These are phyloP conservation scores for Anthoceros angustus DNA, from an alignment of 225 moss, liverwort and hornwort genomes.

Conservation along the genomic window DNA sequence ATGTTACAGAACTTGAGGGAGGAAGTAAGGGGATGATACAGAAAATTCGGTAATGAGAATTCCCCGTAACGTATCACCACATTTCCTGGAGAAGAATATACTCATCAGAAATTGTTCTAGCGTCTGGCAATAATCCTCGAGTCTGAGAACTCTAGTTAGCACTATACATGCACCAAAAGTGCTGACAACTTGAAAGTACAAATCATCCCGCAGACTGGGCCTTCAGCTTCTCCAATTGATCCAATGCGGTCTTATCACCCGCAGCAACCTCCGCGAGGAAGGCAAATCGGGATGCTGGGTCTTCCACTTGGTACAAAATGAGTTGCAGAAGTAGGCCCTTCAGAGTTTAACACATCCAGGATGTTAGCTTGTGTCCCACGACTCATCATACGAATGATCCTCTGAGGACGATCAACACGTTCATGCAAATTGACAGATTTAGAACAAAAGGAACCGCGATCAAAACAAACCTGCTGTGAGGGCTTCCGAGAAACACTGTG, in stretches of 20 bases:
- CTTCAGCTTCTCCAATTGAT: background rate
- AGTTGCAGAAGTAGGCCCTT: background rate
- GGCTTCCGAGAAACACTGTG: constrained; percentile 51
- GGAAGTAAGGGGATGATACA: too few relatives aligned
- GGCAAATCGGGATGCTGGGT: background rate
- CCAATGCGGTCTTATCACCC: background rate
- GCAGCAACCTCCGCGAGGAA: background rate
- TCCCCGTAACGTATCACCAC: too few relatives aligned
- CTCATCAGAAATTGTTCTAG: too few relatives aligned
- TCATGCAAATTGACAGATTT: background rate
- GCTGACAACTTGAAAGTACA: background rate
- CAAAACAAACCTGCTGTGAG: constrained; percentile 44
- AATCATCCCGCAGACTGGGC: background rate
- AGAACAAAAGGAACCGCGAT: background rate
- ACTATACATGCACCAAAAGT: too few relatives aligned
- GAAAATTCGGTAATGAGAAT: too few relatives aligned
- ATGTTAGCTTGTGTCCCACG: too few relatives aligned
- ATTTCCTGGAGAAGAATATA: too few relatives aligned
- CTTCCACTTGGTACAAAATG: background rate
- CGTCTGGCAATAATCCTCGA: too few relatives aligned
- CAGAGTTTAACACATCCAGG: too few relatives aligned
- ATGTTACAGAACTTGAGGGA: constrained; percentile 6
- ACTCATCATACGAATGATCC: background rate
- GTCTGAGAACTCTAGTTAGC: too few relatives aligned
- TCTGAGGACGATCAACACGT: background rate